Evolutionary conservation across 2,329 filamentous ascomycete species (phyloP).

Genomic region (Colletotrichum lini): DNA sequence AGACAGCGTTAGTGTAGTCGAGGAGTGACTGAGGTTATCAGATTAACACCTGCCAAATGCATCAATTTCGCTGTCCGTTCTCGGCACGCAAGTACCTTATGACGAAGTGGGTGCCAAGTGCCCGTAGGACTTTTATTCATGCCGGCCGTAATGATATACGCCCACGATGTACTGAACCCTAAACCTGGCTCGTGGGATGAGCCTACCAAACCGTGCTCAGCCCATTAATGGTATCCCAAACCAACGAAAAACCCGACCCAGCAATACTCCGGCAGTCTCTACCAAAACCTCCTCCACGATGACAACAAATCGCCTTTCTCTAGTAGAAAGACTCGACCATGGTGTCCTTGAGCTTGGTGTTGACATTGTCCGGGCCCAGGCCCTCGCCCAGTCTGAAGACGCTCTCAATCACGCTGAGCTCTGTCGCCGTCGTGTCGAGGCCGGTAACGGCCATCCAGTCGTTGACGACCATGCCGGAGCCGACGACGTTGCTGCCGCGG

Average conservation of each 20-base stretch:
- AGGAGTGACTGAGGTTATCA: too few relatives aligned
- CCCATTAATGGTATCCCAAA: constrained; percentile 42
- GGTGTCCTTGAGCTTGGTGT: constrained; percentile 91
- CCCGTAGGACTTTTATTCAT: constrained; percentile 40
- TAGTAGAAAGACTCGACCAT: constrained; percentile 99
- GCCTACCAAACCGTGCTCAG: constrained; percentile 34
- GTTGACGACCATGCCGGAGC: constrained; percentile 96
- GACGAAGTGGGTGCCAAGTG: constrained; percentile 19
- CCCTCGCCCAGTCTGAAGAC: constrained; percentile 96
- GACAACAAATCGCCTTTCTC: constrained; percentile 44
- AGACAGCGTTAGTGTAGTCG: too few relatives aligned
- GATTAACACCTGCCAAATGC: background rate
- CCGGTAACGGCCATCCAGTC: constrained; percentile 95
- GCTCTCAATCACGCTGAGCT: constrained; percentile 95
- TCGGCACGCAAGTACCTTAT: background rate
- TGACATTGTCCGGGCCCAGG: constrained; percentile 82
- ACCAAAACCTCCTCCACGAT: background rate
- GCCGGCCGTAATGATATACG: constrained; percentile 10
- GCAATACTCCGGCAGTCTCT: constrained; percentile 20
- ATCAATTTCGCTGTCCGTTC: background rate
- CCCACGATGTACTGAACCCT: constrained; percentile 31
- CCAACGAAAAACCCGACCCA: constrained; percentile 38
- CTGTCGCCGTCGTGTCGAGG: constrained; percentile 93
- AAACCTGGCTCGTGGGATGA: constrained; percentile 15
- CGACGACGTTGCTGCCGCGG: constrained; percentile 93